Percentiles rank a stretch among this genome's conserved stretches.
phyloP scores from a whole-genome alignment of 495 filamentous ascomycete genomes.

The Hypoxylon fuscum region DNA sequence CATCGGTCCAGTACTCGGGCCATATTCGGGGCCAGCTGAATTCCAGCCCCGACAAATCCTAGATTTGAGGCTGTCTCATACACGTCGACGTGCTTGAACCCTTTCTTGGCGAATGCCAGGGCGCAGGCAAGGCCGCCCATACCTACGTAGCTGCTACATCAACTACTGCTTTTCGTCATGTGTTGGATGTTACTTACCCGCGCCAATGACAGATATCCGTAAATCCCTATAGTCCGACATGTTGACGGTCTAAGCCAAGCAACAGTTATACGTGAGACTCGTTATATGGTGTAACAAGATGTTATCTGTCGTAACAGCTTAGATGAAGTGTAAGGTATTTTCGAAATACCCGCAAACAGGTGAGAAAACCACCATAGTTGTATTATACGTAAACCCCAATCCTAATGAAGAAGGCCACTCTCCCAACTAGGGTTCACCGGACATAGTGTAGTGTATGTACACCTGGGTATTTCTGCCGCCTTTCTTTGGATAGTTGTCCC shows the following conservation, averaged over 20 bases:
- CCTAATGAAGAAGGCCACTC: constrained; percentile 14
- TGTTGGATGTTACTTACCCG: constrained; percentile 40
- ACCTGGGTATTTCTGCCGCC: constrained; percentile 39
- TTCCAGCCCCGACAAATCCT: constrained; percentile 83
- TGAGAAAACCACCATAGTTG: constrained; percentile 18
- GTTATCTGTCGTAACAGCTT: constrained; percentile 3
- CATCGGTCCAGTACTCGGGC: constrained; percentile 74
- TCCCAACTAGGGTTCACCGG: not conserved
- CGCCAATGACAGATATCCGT: constrained; percentile 55
- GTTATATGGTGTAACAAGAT: constrained; percentile 17
- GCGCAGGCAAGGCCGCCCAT: constrained; percentile 81
- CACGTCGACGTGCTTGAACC: constrained; percentile 75
- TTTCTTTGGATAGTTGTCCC: constrained; percentile 24
- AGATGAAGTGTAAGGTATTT: constrained; percentile 7
- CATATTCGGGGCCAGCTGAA: constrained; percentile 85
- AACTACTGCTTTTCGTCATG: not conserved
- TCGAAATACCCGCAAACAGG: constrained; percentile 8
- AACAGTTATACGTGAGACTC: constrained; percentile 10
- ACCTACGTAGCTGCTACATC: constrained; percentile 52
- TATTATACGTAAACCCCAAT: constrained; percentile 3
- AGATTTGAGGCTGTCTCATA: constrained; percentile 77
- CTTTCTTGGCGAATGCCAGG: constrained; percentile 75
- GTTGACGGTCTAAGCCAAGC: constrained; percentile 11
- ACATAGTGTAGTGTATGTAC: constrained; percentile 1
- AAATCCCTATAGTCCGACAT: constrained; percentile 55